Evolutionary conservation across 495 filamentous ascomycete species (phyloP).

Genomic region (Lasiosphaeriaceae sp.): DNA sequence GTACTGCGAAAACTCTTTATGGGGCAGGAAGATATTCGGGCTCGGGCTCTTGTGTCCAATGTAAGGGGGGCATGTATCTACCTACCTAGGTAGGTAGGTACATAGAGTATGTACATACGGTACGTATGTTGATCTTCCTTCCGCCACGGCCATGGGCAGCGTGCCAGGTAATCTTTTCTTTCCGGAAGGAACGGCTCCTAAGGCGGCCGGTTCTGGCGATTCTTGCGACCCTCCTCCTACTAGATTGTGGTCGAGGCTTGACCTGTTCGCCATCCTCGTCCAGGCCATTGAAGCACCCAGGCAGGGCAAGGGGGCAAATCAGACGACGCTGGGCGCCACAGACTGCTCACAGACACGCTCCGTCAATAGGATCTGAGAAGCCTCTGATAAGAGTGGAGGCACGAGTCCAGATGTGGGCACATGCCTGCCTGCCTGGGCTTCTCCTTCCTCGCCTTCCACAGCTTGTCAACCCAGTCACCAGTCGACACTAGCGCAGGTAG

Average conservation of each 20-base stretch:
- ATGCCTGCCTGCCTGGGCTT: too few species aligned
- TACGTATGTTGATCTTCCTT: too few species aligned
- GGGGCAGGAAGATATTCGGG: neutral
- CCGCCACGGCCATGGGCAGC: neutral
- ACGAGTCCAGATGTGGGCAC: too few species aligned
- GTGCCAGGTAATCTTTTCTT: neutral
- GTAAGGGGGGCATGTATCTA: too few species aligned
- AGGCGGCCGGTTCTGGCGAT: neutral
- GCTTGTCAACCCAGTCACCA: too few species aligned
- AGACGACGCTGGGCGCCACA: constrained; percentile 10
- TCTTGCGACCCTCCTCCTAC: neutral
- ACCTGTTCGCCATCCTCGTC: neutral
- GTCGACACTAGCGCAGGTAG: neutral
- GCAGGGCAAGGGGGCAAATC: constrained; percentile 7
- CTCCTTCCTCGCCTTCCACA: too few species aligned
- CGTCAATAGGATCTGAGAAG: too few species aligned
- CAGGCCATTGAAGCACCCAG: constrained; percentile 5
- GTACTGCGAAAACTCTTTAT: neutral
- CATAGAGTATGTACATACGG: too few species aligned
- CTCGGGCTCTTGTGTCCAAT: neutral
- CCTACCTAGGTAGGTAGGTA: too few species aligned
- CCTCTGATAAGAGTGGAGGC: too few species aligned
- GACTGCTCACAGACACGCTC: constrained; percentile 12
- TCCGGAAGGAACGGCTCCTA: neutral
- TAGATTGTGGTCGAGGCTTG: neutral